Conservation (phyloP, 108 stramenopile genomes). For the Pelagomonas calceolata region DNA sequence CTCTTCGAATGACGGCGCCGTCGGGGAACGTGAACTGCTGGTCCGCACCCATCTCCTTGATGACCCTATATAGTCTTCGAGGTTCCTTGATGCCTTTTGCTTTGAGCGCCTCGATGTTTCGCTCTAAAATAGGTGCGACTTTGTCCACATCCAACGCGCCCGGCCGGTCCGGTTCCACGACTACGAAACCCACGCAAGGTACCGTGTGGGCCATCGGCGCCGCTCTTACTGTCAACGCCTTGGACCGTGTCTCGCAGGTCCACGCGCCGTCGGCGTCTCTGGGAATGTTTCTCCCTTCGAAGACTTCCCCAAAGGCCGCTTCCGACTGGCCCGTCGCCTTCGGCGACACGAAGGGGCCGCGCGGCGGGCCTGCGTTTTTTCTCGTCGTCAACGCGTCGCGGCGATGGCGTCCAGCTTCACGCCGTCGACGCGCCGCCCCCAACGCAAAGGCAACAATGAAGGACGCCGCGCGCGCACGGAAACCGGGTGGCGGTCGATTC, state of each 20-base stretch:
- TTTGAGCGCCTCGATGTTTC: conserved; percentile 57
- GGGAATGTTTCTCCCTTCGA: conserved; percentile 26
- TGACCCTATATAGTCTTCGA: conserved; percentile 66
- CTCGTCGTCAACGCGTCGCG: too few relatives aligned
- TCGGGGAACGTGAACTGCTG: conserved; percentile 78
- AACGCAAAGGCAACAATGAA: too few relatives aligned
- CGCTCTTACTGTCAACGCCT: conserved; percentile 41
- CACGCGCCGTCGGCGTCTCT: conserved; percentile 25
- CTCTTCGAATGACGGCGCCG: conserved; percentile 60
- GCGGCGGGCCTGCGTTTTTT: too few relatives aligned
- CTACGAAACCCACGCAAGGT: conserved; percentile 83
- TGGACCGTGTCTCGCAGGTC: neutral
- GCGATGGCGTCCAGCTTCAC: too few relatives aligned
- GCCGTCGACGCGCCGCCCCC: too few relatives aligned
- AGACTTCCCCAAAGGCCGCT: conserved; percentile 17
- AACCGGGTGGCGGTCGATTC: conserved; percentile 48
- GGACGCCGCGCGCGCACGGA: too few relatives aligned
- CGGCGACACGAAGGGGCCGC: too few relatives aligned
- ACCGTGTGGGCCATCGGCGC: conserved; percentile 88
- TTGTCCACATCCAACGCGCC: conserved; percentile 65
- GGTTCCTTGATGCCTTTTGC: conserved; percentile 57
- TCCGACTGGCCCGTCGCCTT: conserved; percentile 9
- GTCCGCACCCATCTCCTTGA: conserved; percentile 53
- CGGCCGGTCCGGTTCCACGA: conserved; percentile 62
- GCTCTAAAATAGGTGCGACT: conserved; percentile 58